Evolutionary conservation across 345 rosid genomes (phyloP).

Genomic region (Odontarrhena argentea): DNA sequence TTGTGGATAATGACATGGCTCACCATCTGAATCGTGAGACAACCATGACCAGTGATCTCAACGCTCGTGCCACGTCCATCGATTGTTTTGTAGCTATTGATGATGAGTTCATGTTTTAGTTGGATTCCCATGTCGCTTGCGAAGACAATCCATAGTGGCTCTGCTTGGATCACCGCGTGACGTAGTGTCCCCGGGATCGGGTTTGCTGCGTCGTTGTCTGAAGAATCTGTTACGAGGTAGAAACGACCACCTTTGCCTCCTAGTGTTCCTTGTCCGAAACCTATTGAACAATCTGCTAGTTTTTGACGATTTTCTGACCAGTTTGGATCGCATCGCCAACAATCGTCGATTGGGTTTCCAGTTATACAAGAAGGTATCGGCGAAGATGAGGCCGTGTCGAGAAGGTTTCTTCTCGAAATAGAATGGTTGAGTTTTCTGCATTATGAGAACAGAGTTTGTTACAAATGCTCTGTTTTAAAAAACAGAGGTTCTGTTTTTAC

Average conservation of each 20-base stretch:
- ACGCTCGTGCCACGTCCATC: constrained; percentile 82
- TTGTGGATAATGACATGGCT: constrained; percentile 87
- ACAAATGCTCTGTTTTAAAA: constrained; percentile 39
- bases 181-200: constrained; percentile 95
- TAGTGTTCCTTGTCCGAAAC: constrained; percentile 68
- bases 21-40: constrained; percentile 73
- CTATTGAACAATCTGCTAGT: constrained; percentile 79
- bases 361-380: constrained; percentile 50
- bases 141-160: constrained; percentile 90
- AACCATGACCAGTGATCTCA: constrained; percentile 77
- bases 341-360: constrained; percentile 86
- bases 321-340: constrained; percentile 80
- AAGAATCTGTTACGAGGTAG: constrained; percentile 89
- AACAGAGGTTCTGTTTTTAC: constrained; percentile 13
- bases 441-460: constrained; percentile 3
- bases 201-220: constrained; percentile 71
- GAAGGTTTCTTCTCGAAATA: constrained; percentile 44
- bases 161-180: constrained; percentile 75
- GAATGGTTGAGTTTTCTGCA: constrained; percentile 53
- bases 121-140: constrained; percentile 66
- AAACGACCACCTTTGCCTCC: constrained; percentile 85
- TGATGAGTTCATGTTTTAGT: constrained; percentile 82
- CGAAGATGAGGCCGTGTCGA: constrained; percentile 29
- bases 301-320: constrained; percentile 71
- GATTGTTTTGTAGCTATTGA: constrained; percentile 79